These are phyloP conservation scores for Glycine soja DNA, from an alignment of 306 rosid genomes.

Conservation along the genomic window DNA sequence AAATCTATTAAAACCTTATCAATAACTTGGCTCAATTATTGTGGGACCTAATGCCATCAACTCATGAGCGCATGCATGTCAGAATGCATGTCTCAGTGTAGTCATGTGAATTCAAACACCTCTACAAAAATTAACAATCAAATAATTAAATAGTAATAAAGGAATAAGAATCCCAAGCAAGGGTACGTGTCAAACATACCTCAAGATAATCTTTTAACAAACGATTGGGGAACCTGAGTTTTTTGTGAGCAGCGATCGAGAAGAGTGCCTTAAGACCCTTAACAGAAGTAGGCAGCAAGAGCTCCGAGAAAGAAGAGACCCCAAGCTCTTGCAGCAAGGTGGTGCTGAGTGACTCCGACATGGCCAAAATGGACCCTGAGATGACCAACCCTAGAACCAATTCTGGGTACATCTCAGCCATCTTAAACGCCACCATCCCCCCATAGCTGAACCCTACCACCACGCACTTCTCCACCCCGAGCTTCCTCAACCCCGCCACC, in stretches of 20 bases:
- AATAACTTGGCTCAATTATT: no score
- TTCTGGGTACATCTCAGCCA: conserved; percentile 73
- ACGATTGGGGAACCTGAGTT: conserved; percentile 76
- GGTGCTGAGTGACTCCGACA: conserved; percentile 62
- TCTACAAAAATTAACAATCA: no score
- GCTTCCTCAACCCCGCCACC: conserved; percentile 66
- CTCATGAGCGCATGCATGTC: no score
- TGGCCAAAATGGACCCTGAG: conserved; percentile 79
- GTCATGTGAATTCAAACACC: no score
- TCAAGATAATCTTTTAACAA: conserved; percentile 73
- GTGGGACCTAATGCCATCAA: no score
- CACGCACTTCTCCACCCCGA: conserved; percentile 72
- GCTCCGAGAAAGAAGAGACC: conserved; percentile 71
- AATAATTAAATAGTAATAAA: no score
- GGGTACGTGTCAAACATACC: no score
- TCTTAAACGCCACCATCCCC: conserved; percentile 82
- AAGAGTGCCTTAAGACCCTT: conserved; percentile 76
- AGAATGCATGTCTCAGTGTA: no score
- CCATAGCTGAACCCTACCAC: conserved; percentile 89
- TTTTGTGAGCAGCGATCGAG: conserved; percentile 70
- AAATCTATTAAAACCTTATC: no score
- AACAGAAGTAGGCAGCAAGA: conserved; percentile 73
- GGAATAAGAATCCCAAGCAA: no score
- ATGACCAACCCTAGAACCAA: conserved; percentile 61
- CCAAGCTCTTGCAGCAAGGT: conserved; percentile 61